Evolutionary conservation across 768 basidiomycete genomes (phyloP).

Genomic region (Omphalotus guepiniiformis): DNA sequence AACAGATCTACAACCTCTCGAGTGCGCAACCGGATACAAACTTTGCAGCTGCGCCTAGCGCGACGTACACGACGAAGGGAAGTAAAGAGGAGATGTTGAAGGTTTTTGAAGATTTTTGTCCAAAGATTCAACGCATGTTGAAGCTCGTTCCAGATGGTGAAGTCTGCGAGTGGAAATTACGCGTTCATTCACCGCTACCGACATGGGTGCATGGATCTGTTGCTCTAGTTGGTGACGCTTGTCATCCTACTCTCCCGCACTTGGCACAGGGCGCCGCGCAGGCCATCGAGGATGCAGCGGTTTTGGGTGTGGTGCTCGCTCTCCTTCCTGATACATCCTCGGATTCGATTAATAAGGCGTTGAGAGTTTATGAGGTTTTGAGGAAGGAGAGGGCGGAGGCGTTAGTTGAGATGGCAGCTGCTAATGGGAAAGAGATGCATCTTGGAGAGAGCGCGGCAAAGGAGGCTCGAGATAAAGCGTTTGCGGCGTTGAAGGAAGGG

Average conservation of each 20-base stretch:
- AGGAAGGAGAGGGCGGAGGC: slow-evolving; percentile 17
- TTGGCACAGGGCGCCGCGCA: slow-evolving; percentile 33
- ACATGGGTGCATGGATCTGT: slow-evolving; percentile 32
- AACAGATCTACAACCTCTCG: slow-evolving; percentile 33
- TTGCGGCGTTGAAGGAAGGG: slow-evolving; percentile 13
- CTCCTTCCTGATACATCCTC: slow-evolving; percentile 8
- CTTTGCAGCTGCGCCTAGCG: slow-evolving; percentile 28
- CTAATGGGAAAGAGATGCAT: slow-evolving; percentile 13
- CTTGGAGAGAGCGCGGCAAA: slow-evolving; percentile 15
- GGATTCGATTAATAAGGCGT: slow-evolving; percentile 10
- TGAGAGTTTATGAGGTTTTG: slow-evolving; percentile 19
- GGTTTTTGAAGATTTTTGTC: slow-evolving; percentile 31
- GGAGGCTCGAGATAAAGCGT: slow-evolving; percentile 18
- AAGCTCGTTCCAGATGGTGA: slow-evolving; percentile 28
- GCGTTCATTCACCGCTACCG: slow-evolving; percentile 30
- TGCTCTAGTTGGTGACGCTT: slow-evolving; percentile 33
- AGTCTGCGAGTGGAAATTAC: slow-evolving; percentile 38
- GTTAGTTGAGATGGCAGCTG: slow-evolving; percentile 17
- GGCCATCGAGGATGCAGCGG: slow-evolving; percentile 36
- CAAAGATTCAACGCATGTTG: slow-evolving; percentile 29
- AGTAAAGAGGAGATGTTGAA: slow-evolving; percentile 30
- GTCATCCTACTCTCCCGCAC: slow-evolving; percentile 21
- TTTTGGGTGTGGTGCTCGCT: slow-evolving; percentile 26
- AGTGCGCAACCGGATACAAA: slow-evolving; percentile 32
- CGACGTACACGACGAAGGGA: slow-evolving; percentile 29